phyloP scores from a whole-genome alignment of 2,329 filamentous ascomycete genomes.

The Zasmidium citrigriseum region DNA sequence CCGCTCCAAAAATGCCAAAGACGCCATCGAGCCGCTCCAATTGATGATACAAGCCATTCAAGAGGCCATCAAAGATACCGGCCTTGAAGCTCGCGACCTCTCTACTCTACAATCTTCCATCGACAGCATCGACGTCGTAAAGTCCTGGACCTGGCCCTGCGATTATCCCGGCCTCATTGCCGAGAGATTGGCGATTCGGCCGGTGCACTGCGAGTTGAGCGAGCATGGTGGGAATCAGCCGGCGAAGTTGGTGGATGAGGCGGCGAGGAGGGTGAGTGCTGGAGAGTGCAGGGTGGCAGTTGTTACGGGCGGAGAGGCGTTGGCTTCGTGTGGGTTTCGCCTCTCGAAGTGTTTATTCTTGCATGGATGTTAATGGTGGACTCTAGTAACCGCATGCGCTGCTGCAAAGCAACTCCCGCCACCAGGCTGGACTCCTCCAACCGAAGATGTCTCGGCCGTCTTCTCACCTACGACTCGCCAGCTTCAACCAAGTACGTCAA shows the following conservation, averaged over 20 bases:
- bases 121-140: slow-evolving; percentile 62
- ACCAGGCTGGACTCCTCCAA: slow-evolving; percentile 58
- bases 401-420: slow-evolving; percentile 57
- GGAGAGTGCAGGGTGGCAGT: slow-evolving; percentile 59
- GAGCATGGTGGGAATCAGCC: slow-evolving; percentile 67
- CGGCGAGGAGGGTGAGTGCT: slow-evolving; percentile 57
- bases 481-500: slow-evolving; percentile 31
- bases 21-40: slow-evolving; percentile 60
- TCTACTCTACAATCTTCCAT: slow-evolving; percentile 47
- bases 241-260: slow-evolving; percentile 63
- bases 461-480: slow-evolving; percentile 54
- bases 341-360: not conserved
- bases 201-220: slow-evolving; percentile 53
- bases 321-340: slow-evolving; percentile 54
- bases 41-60: slow-evolving; percentile 61
- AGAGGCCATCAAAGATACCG: slow-evolving; percentile 54
- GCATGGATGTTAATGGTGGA: slow-evolving; percentile 22
- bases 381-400: slow-evolving; percentile 52
- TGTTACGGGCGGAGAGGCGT: slow-evolving; percentile 64
- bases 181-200: slow-evolving; percentile 49
- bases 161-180: slow-evolving; percentile 57
- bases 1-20: slow-evolving; percentile 50
- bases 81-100: slow-evolving; percentile 29
- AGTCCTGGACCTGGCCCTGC: slow-evolving; percentile 68
- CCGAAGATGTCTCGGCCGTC: slow-evolving; percentile 49